Conservation (phyloP, 192 early-diverging fungal species). For the Backusella tuberculispora region DNA sequence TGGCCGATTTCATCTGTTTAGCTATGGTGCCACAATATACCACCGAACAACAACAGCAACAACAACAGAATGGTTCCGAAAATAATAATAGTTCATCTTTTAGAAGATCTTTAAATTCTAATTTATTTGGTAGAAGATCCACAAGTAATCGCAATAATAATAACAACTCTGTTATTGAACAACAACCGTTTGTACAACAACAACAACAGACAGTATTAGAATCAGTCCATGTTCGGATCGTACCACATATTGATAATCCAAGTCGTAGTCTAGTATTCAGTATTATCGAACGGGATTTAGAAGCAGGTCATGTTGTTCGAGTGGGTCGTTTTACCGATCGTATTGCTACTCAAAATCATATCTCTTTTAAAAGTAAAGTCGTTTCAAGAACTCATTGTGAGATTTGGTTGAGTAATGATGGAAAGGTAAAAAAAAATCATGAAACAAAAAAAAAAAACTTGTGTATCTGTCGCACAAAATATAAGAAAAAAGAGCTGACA, state of each 20-base stretch:
- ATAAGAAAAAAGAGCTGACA: neutral
- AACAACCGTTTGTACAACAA: neutral
- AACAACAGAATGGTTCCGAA: neutral
- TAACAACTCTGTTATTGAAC: neutral
- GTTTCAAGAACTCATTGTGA: conserved; percentile 93
- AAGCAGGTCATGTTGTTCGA: conserved; percentile 62
- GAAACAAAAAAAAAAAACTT: neutral
- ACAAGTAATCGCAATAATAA: neutral
- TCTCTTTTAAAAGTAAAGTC: conserved; percentile 91
- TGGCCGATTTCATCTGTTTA: conserved; percentile 29
- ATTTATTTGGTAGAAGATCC: conserved; percentile 22
- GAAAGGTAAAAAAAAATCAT: conserved; percentile 28
- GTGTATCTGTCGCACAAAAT: neutral
- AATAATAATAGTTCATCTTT: conserved; percentile 10
- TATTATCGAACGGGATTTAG: conserved; percentile 64
- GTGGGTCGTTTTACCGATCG: conserved; percentile 52
- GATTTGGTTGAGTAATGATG: conserved; percentile 80
- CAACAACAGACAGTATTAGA: neutral
- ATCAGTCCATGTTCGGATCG: conserved; percentile 20
- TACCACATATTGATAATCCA: conserved; percentile 21
- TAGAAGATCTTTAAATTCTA: conserved; percentile 23
- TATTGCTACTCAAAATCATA: conserved; percentile 53
- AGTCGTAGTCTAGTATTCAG: conserved; percentile 47
- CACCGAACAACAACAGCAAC: neutral
- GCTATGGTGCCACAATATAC: conserved; percentile 17